phyloP scores from a whole-genome alignment of 2,329 filamentous ascomycete genomes.

The Colletotrichum horii region DNA sequence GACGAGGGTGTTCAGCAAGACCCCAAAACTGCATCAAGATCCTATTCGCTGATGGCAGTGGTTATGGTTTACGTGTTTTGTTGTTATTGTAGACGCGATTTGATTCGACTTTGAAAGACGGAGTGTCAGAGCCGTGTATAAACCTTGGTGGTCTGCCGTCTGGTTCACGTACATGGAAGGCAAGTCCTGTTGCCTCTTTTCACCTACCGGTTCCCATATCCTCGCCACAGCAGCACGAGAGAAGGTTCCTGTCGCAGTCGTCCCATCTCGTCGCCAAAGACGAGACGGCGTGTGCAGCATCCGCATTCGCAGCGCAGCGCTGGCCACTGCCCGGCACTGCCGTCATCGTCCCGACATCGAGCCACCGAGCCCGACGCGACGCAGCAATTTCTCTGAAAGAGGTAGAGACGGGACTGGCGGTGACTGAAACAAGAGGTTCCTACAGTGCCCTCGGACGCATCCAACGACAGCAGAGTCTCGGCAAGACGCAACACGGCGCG shows the following conservation, averaged over 20 bases:
- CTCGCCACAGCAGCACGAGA: not conserved
- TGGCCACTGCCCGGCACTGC: constrained; percentile 3
- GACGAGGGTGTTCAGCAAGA: not conserved
- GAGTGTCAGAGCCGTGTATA: not conserved
- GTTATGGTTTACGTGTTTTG: not conserved
- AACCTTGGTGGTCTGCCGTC: not conserved
- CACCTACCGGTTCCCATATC: not conserved
- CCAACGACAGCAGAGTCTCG: constrained; percentile 6
- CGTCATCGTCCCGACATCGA: not conserved
- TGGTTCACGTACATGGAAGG: not conserved
- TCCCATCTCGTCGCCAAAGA: constrained; percentile 11
- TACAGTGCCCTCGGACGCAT: constrained; percentile 10
- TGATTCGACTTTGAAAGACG: not conserved
- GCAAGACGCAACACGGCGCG: not conserved
- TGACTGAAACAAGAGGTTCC: constrained; percentile 11
- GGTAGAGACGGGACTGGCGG: not conserved
- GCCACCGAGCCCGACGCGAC: not conserved
- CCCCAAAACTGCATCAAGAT: not conserved
- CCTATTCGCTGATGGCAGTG: not conserved
- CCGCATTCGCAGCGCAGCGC: not conserved
- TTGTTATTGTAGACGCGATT: not conserved
- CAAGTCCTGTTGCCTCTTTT: not conserved
- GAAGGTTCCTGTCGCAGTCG: not conserved
- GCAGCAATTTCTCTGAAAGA: not conserved
- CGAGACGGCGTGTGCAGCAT: constrained; percentile 17